Evolutionary conservation across 2,329 filamentous ascomycete genomes (phyloP).

Genomic region (Phoma herbarum): DNA sequence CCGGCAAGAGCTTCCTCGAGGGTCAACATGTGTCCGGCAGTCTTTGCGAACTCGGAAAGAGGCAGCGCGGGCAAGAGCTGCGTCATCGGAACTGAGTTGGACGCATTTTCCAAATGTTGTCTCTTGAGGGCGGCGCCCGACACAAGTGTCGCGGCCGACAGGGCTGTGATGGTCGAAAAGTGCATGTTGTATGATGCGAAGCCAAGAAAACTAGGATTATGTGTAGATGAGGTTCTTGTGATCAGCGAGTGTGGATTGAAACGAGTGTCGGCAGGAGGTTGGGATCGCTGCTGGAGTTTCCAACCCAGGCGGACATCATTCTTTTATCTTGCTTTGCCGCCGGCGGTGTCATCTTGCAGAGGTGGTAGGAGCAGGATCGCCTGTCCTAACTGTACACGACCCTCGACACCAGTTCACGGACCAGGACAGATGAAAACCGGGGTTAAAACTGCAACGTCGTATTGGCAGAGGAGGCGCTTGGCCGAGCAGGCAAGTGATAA

Average conservation of each 20-base stretch:
- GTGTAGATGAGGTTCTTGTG: background rate
- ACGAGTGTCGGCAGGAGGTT: conserved; percentile 16
- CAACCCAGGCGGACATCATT: conserved; percentile 11
- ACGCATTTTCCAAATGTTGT: background rate
- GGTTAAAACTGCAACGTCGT: conserved; percentile 17
- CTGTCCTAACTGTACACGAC: conserved; percentile 15
- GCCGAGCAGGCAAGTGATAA: conserved; percentile 18
- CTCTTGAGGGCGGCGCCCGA: conserved; percentile 18
- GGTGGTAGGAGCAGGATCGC: conserved; percentile 12
- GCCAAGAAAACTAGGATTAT: conserved; percentile 16
- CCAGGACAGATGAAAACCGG: conserved; percentile 15
- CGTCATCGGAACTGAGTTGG: conserved; percentile 14
- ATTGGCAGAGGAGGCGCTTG: conserved; percentile 17
- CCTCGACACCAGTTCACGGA: conserved; percentile 8
- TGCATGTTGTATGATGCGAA: conserved; percentile 11
- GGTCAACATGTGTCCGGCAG: conserved; percentile 17
- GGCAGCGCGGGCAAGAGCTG: conserved; percentile 13
- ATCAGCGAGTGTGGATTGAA: conserved; percentile 20
- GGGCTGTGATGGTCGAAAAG: conserved; percentile 15
- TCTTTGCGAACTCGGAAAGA: conserved; percentile 11
- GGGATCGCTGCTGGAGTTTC: conserved; percentile 19
- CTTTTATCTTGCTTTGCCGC: conserved; percentile 16
- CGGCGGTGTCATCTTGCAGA: conserved; percentile 4
- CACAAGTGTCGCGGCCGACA: conserved; percentile 18
- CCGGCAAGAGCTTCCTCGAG: conserved; percentile 19